Evolutionary conservation across 1,284 basidiomycete species (phyloP).

Genomic region (Exobasidium rhododendri): DNA sequence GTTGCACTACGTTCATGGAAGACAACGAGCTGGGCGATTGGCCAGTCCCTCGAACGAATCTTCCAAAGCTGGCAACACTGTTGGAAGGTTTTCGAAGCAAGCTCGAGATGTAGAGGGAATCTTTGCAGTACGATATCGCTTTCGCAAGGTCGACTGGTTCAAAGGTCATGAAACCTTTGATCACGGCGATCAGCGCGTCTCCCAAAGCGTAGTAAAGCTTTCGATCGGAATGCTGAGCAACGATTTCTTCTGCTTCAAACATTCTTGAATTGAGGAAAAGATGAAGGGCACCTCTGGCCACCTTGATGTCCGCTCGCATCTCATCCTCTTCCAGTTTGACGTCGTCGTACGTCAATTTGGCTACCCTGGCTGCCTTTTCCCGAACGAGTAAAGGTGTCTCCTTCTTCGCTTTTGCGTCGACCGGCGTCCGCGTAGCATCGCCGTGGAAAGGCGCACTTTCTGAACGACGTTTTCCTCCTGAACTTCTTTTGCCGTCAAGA

Average conservation of each 20-base stretch:
- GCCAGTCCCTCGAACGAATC: constrained; percentile 50
- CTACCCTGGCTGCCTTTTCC: constrained; percentile 44
- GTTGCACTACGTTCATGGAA: constrained; percentile 47
- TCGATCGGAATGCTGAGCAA: constrained; percentile 39
- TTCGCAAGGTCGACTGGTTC: constrained; percentile 49
- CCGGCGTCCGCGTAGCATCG: constrained; percentile 16
- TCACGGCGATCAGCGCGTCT: constrained; percentile 48
- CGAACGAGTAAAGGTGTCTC: constrained; percentile 29
- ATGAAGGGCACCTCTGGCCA: constrained; percentile 40
- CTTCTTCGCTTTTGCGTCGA: constrained; percentile 29
- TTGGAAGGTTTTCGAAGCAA: constrained; percentile 44
- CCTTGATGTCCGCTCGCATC: constrained; percentile 38
- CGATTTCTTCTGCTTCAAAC: constrained; percentile 49
- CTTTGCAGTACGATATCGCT: constrained; percentile 52
- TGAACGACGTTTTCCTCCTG: constrained; percentile 31
- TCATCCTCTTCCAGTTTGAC: constrained; percentile 32
- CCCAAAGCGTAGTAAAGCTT: constrained; percentile 52
- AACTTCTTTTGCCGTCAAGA: constrained; percentile 21
- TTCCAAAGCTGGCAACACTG: constrained; percentile 40
- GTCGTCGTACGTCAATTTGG: constrained; percentile 39
- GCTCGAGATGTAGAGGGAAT: constrained; percentile 42
- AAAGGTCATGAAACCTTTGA: constrained; percentile 55
- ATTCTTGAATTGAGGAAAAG: constrained; percentile 54
- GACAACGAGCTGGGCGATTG: constrained; percentile 36
- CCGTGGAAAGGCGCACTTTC: constrained; percentile 13